Percentiles rank a stretch among this genome's conserved stretches.
Evolutionary conservation across 768 basidiomycete species (phyloP).

Genomic region (Hydnomerulius pinastri): DNA sequence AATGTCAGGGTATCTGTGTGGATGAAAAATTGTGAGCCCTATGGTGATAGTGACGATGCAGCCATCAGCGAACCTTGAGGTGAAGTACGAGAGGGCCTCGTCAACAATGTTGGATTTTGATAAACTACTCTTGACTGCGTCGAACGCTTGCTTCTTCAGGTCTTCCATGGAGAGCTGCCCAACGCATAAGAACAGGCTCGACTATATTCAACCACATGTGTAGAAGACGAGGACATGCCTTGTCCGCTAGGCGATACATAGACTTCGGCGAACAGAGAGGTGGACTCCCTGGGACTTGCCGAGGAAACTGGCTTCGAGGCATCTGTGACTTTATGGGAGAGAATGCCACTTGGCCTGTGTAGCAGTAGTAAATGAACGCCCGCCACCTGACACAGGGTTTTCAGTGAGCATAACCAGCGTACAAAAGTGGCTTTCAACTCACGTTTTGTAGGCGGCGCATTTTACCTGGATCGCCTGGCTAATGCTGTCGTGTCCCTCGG

Average conservation of each 20-base stretch:
- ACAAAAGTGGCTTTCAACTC: background rate
- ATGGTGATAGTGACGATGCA: background rate
- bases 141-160: slow-evolving; percentile 19
- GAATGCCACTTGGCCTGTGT: slow-evolving; percentile 22
- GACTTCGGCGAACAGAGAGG: slow-evolving; percentile 37
- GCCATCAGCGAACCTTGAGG: slow-evolving; percentile 16
- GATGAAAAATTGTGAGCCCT: background rate
- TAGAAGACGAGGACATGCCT: slow-evolving; percentile 18
- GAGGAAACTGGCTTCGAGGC: background rate
- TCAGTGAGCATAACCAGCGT: background rate
- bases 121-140: slow-evolving; percentile 20
- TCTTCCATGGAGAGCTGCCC: slow-evolving; percentile 15
- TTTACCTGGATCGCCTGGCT: background rate
- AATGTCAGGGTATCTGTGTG: slow-evolving; percentile 18
- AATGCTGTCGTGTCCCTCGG: background rate
- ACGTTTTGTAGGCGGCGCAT: slow-evolving; percentile 21
- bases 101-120: slow-evolving; percentile 19
- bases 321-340: slow-evolving; percentile 17
- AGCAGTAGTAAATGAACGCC: slow-evolving; percentile 28
- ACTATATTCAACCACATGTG: background rate
- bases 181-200: background rate
- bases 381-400: slow-evolving; percentile 15
- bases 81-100: slow-evolving; percentile 29
- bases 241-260: slow-evolving; percentile 36
- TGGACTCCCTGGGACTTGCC: background rate